phyloP scores from a whole-genome alignment of 805 yeast genomes.

The Sugiyamaella qingdaonensis region DNA sequence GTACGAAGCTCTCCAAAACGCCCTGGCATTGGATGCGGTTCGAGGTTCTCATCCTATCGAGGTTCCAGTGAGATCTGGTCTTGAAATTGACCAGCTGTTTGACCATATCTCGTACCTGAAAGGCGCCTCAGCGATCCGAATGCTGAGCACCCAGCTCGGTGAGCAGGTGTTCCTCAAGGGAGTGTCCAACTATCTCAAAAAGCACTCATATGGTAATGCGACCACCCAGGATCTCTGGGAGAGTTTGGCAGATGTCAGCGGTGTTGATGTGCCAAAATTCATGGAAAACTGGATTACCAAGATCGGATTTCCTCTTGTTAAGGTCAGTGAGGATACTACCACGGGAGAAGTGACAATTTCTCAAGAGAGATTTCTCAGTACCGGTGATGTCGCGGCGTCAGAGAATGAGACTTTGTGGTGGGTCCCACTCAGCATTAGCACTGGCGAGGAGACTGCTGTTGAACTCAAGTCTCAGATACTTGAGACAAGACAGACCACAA shows the following conservation, averaged over 20 bases:
- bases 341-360: constrained; percentile 48
- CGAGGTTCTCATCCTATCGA: constrained; percentile 84
- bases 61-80: constrained; percentile 73
- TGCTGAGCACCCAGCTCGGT: constrained; percentile 77
- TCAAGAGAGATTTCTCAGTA: constrained; percentile 70
- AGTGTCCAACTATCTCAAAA: constrained; percentile 70
- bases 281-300: constrained; percentile 81
- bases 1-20: constrained; percentile 66
- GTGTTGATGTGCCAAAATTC: constrained; percentile 64
- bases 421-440: constrained; percentile 33
- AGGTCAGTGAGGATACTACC: constrained; percentile 53
- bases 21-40: constrained; percentile 64
- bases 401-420: constrained; percentile 63
- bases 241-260: constrained; percentile 63
- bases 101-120: constrained; percentile 81
- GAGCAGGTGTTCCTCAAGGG: constrained; percentile 74
- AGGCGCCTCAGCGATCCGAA: constrained; percentile 74
- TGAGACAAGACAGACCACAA: constrained; percentile 10
- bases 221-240: constrained; percentile 74
- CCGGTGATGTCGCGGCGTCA: constrained; percentile 72
- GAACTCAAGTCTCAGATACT: constrained; percentile 30
- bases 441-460: constrained; percentile 20
- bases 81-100: constrained; percentile 77
- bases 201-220: constrained; percentile 75
- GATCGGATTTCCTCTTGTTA: constrained; percentile 71